Evolutionary conservation across 73 alveolate genomes (phyloP).

Genomic region (Paramecium biaurelia): DNA sequence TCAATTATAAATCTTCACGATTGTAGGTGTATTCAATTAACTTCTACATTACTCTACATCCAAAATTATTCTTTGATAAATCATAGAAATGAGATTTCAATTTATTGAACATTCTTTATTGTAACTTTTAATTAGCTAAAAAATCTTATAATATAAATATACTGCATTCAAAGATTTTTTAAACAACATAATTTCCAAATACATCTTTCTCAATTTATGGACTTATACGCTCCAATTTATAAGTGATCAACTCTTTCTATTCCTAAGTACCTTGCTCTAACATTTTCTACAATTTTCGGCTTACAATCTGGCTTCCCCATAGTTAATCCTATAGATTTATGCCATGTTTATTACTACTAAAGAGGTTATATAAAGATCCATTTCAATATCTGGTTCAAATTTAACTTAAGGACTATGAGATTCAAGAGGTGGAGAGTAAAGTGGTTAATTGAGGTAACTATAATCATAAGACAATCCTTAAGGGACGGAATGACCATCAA

Average conservation of each 20-base stretch:
- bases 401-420: neutral
- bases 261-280: neutral
- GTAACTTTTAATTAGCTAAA: neutral
- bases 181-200: slow-evolving; percentile 22
- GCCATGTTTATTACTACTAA: neutral
- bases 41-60: slow-evolving; percentile 33
- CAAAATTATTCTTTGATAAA: slow-evolving; percentile 12
- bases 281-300: neutral
- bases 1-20: neutral
- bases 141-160: neutral
- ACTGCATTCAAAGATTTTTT: slow-evolving; percentile 43
- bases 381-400: slow-evolving; percentile 16
- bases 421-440: neutral
- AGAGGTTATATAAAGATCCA: neutral
- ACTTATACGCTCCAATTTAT: neutral
- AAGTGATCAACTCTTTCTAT: neutral
- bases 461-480: neutral
- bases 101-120: slow-evolving; percentile 2
- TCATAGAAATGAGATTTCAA: slow-evolving; percentile 10
- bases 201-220: slow-evolving; percentile 20
- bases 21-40: slow-evolving; percentile 15
- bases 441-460: neutral
- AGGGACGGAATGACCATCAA: neutral
- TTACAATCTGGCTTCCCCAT: slow-evolving; percentile 19
- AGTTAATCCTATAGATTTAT: neutral